Evolutionary conservation across 139 green algal genomes (phyloP).

Genomic region (Micractinium conductrix): DNA sequence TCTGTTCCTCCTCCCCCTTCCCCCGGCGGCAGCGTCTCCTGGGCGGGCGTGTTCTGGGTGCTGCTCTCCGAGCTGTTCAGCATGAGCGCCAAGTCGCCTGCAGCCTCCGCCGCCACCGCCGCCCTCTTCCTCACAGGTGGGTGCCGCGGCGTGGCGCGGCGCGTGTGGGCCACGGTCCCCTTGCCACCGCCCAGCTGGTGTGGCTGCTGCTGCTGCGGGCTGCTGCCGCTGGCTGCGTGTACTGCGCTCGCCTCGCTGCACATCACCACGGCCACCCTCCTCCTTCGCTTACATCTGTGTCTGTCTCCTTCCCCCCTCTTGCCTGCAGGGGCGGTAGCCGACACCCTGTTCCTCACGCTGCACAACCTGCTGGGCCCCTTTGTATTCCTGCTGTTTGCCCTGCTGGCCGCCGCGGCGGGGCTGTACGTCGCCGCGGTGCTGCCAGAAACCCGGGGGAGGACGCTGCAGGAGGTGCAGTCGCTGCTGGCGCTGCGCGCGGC

Average conservation of each 20-base stretch:
- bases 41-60: constrained; percentile 83
- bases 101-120: constrained; percentile 62
- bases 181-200: not conserved
- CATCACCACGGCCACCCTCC: not conserved
- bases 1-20: not conserved
- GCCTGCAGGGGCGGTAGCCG: constrained; percentile 58
- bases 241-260: too few relatives aligned
- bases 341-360: constrained; percentile 78
- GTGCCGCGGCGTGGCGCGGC: not conserved
- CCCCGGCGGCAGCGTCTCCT: constrained; percentile 46
- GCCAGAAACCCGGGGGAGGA: constrained; percentile 78
- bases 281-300: not conserved
- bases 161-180: too few relatives aligned
- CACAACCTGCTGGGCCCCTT: constrained; percentile 51
- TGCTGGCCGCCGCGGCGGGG: constrained; percentile 36
- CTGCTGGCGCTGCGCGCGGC: constrained; percentile 41
- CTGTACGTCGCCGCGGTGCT: constrained; percentile 62
- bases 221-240: not conserved
- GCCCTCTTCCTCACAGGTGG: constrained; percentile 73
- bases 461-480: constrained; percentile 60
- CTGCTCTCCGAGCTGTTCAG: constrained; percentile 80
- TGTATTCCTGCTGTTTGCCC: constrained; percentile 68
- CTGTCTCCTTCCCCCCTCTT: not conserved
- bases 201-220: not conserved
- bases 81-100: constrained; percentile 73